These are phyloP conservation scores for Sporisorium graminicola DNA, from an alignment of 1,284 basidiomycete species.

Conservation along the genomic window DNA sequence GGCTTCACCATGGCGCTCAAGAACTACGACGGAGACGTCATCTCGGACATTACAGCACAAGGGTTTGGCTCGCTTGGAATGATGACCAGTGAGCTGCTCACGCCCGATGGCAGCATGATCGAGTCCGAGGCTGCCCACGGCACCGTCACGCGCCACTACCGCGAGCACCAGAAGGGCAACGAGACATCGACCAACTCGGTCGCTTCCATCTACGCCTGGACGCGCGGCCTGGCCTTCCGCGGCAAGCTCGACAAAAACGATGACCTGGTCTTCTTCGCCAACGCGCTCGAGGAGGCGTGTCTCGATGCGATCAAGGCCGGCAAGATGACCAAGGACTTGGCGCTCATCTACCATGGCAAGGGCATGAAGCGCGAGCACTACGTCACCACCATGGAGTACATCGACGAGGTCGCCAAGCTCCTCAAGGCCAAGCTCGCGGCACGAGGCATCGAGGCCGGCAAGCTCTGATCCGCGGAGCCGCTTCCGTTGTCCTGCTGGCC, in stretches of 20 bases:
- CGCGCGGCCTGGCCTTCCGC: slow-evolving; percentile 86
- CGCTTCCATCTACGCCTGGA: slow-evolving; percentile 99
- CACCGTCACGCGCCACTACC: slow-evolving; percentile 85
- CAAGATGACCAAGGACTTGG: slow-evolving; percentile 92
- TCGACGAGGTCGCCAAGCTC: slow-evolving; percentile 63
- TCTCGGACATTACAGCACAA: slow-evolving; percentile 73
- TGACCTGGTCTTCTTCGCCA: slow-evolving; percentile 81
- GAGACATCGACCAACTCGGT: slow-evolving; percentile 96
- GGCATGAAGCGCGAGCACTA: slow-evolving; percentile 69
- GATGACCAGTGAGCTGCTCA: slow-evolving; percentile 98
- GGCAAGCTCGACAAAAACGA: slow-evolving; percentile 91
- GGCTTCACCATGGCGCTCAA: slow-evolving; percentile 91
- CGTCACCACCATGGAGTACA: slow-evolving; percentile 66
- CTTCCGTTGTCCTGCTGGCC: too few relatives aligned
- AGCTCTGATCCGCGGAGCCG: slow-evolving; percentile 58
- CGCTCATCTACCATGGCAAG: slow-evolving; percentile 93
- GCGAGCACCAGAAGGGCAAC: slow-evolving; percentile 90
- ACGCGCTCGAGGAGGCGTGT: slow-evolving; percentile 86
- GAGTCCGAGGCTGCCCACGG: slow-evolving; percentile 78
- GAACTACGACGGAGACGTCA: slow-evolving; percentile 66
- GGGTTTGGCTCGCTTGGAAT: slow-evolving; percentile 90
- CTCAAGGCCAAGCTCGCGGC: slow-evolving; percentile 55
- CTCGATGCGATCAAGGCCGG: slow-evolving; percentile 93
- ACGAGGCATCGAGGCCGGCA: slow-evolving; percentile 59
- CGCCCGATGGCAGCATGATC: slow-evolving; percentile 91